Base-by-base conservation (phyloP, 73 alveolate species). In the Uronychia setigera region DNA sequence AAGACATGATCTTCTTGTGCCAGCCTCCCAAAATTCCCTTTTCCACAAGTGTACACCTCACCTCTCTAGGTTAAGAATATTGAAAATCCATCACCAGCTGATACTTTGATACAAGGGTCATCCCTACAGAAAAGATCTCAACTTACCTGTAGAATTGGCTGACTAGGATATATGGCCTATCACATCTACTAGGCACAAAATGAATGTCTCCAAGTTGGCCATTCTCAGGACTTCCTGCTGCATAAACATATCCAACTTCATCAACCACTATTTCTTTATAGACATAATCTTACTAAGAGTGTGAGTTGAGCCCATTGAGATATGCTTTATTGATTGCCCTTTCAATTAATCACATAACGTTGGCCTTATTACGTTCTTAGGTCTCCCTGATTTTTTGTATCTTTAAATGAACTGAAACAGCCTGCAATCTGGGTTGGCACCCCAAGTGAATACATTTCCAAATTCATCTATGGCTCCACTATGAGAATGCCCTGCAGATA, bases 381-480 rank as follows among this genome's bases (percentile, higher is more conserved):
- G 94, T 33, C 93, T 78, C 29, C 88, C 87, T 11, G 91, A 85
- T 32, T 80, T 82, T 77, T 88, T 80, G 77, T 85, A 85, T 32
- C 90, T 82, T 58, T 80, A 86, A 0, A 92, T 84, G 58, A 82
- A 83, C 34, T 80, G 74, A 33, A 77, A 57, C 32, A 94, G 79
- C 80, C 97, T 85, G 77, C 92, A 82, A 76, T 94, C 98, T 0
- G 93, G 91, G 77, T 94, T 92, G 0, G 94, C 94, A 0, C 98
- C 98, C 96, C 96, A 94, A 83, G 87, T 89, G 85, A 82, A 88
- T 1, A 89, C 80, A 14, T 75, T 31, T 11, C 94, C 93, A 0
- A 74, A 83, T 0, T 83, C 74, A 34, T 84, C 93, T 0, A 94
- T 88, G 31, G 93, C 96, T 35, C 93, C 95, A 58, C 95, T 83